Evolutionary conservation across 306 rosid species (phyloP), one percentile per base, ranked within the genome.

Genomic region (Parietaria judaica): DNA sequence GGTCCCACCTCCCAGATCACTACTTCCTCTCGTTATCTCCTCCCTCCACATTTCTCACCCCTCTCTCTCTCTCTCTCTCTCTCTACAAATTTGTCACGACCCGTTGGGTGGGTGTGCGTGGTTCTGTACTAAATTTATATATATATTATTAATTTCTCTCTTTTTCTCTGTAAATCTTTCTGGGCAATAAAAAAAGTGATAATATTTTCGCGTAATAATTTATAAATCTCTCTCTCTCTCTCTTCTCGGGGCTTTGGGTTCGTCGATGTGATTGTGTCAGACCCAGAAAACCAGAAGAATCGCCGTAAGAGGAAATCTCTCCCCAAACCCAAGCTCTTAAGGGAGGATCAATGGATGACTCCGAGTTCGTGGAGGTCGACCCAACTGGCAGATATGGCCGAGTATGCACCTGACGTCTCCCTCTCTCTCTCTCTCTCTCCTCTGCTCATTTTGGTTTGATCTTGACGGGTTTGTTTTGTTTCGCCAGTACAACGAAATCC

Each of bases 371-470:
- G 38, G 99, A 92, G 79, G 77, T 88, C 71, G 99, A 92, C 88
- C 99, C 99, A 60, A 86, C 95, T 70, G 95, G 99, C 58, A 86
- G 99, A 92, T 92, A 92, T 79, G 99, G 96, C 94, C 82, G 96
- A 67, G 99, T 92, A 83, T 5, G 1, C 11, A n/a, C 44, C 56
- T 60, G 50, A 65, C 53, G 71, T 38, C 58, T 34, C 51, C 62
- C 45, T 54, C 51, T 15, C 35, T 48, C 36, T 60, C 54, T 60
- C 15, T 54, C 50, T 16, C 16, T 46, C 14, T 45, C 38, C 0
- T 15, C 16, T 11, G 54, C 39, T 15, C 11, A 36, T 14, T 43
- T n/a, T 9, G 52, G 39, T 17, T 38, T 60, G 47, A 37, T 67
- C 31, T 48, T 64, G 71, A 71, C 37, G 70, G 49, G 46, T 69